Evolutionary conservation across 2,329 filamentous ascomycete species (phyloP).

Genomic region (Aureobasidium uvarum): DNA sequence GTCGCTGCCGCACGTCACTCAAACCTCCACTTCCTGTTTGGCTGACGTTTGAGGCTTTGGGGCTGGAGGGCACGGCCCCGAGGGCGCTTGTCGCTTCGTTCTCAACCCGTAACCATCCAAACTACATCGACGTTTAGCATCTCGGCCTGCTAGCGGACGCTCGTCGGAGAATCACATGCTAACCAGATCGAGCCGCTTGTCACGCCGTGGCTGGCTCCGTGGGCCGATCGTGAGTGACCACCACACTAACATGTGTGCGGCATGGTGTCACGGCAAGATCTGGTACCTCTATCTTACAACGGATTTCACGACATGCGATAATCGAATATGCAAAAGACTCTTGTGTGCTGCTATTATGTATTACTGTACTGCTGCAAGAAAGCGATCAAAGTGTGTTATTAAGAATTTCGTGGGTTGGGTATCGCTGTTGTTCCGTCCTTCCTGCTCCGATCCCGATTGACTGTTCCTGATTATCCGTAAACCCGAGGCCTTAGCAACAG

Average conservation of each 20-base stretch:
- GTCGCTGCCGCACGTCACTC: constrained; percentile 8
- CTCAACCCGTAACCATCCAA: background rate
- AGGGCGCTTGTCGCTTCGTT: background rate
- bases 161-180: constrained; percentile 17
- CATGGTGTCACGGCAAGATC: constrained; percentile 7
- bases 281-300: background rate
- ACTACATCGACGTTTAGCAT: background rate
- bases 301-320: constrained; percentile 8
- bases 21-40: background rate
- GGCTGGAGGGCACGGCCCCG: background rate
- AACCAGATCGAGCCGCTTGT: constrained; percentile 19
- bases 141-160: background rate
- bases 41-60: background rate
- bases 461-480: constrained; percentile 23
- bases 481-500: constrained; percentile 7
- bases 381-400: background rate
- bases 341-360: constrained; percentile 14
- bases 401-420: constrained; percentile 10
- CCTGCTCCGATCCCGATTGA: background rate
- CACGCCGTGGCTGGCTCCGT: constrained; percentile 9
- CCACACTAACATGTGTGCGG: background rate
- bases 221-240: constrained; percentile 18
- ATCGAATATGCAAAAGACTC: background rate
- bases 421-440: background rate
- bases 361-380: constrained; percentile 5